Evolutionary conservation across 2,329 filamentous ascomycete species (phyloP).

Genomic region (Camptophora hylomeconis): DNA sequence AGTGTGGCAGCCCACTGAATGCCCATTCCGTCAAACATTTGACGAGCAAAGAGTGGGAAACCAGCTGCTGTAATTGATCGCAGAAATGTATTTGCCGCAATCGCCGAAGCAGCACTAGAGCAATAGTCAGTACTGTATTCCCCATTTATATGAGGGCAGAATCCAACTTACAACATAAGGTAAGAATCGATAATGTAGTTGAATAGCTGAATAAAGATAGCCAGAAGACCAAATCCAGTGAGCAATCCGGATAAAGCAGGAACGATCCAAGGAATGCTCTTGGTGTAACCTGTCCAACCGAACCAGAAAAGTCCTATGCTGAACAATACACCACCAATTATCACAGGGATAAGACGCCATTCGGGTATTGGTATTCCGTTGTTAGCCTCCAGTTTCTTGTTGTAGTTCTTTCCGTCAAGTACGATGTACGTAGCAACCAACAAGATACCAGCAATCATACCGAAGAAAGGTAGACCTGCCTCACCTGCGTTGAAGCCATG

Average conservation of each 20-base stretch:
- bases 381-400: constrained; percentile 55
- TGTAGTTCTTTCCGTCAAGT: constrained; percentile 52
- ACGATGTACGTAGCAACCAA: constrained; percentile 54
- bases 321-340: constrained; percentile 38
- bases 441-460: constrained; percentile 64
- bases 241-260: constrained; percentile 36
- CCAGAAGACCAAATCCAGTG: constrained; percentile 44
- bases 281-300: constrained; percentile 52
- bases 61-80: constrained; percentile 28
- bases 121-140: constrained; percentile 3
- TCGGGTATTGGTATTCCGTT: constrained; percentile 44
- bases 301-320: constrained; percentile 63
- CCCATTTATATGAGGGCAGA: background rate
- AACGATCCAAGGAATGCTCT: constrained; percentile 27
- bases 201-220: constrained; percentile 44
- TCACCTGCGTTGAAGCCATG: constrained; percentile 59
- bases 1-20: constrained; percentile 28
- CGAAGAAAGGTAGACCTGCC: constrained; percentile 69
- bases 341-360: constrained; percentile 43
- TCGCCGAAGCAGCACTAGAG: constrained; percentile 35
- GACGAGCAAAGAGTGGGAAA: constrained; percentile 41
- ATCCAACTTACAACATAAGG: constrained; percentile 35
- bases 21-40: constrained; percentile 43
- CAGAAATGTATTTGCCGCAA: constrained; percentile 38
- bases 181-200: constrained; percentile 50